Evolutionary conservation across 75 land plant genomes (phyloP).

Genomic region (Pinus albicaulis): DNA sequence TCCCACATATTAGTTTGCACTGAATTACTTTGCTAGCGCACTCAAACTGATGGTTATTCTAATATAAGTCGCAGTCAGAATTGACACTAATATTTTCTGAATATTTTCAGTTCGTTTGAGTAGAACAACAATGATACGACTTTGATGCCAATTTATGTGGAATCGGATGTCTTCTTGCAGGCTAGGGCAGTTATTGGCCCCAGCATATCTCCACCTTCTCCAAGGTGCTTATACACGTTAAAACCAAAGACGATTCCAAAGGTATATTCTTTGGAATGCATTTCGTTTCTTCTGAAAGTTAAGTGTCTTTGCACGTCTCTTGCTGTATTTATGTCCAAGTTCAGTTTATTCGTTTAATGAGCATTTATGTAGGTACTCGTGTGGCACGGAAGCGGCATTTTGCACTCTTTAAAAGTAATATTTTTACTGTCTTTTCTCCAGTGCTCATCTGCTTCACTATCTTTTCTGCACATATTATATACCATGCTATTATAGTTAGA

Average conservation of each 20-base stretch:
- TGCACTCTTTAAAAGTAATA: slow-evolving; percentile 1
- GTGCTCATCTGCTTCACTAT: background rate
- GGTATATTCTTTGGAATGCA: background rate
- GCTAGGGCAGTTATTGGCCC: slow-evolving; percentile 3
- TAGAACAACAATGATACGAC: background rate
- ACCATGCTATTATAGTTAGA: too few species aligned
- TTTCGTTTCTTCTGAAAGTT: background rate
- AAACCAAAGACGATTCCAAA: slow-evolving; percentile 1
- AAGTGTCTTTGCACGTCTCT: too few species aligned
- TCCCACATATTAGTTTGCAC: background rate
- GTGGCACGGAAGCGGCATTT: background rate
- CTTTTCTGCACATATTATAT: too few species aligned
- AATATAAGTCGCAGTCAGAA: background rate
- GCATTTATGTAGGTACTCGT: background rate
- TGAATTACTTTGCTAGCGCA: background rate
- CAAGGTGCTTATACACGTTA: background rate
- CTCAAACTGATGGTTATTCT: background rate
- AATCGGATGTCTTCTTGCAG: slow-evolving; percentile 1
- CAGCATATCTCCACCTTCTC: background rate
- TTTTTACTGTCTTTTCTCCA: background rate
- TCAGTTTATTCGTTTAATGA: background rate
- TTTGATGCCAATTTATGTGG: background rate
- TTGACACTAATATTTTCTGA: background rate
- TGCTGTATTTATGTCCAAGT: too few species aligned
- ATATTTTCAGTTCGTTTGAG: background rate